Evolutionary conservation across 2,329 filamentous ascomycete genomes (phyloP), one percentile per base, ranked within the genome.

Genomic region (Ceratocystis variospora): DNA sequence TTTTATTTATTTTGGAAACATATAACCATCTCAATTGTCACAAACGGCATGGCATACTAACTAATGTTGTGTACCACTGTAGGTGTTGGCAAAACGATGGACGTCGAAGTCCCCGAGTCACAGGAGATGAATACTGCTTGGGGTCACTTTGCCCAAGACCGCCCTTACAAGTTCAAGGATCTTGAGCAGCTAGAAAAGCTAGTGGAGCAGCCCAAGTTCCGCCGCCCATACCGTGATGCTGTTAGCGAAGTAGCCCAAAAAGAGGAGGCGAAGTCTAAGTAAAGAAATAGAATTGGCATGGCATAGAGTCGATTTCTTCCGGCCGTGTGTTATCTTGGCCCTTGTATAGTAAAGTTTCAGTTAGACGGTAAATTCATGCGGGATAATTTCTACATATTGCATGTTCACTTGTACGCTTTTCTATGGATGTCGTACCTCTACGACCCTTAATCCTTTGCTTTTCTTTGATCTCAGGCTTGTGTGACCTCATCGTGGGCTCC

Each of bases 11-110:
- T 19, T 37, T 31, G 19, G 45, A 19, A n/a, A 53, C 25, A 19
- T 59, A 8, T 41, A 33, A 25, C 28, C 5, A 15, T 22, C 1
- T 41, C 8, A 5, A 37, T 53, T 64, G 28, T n/a, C 25, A 17
- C 8, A 37, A 46, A 2, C 15, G 22, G 37, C 19, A 45, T 64
- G 22, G 37, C 19, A 45, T 64, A 31, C 44, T 67, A 53, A 63
- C 37, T 17, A 3, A n/a, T 19, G n/a, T 63, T 12, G 5, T 45
- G 1, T 46, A 33, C 46, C 19, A 17, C 17, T 33, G 44, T 41
- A 68, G 66, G 66, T 63, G 59, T 68, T 31, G 66, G 66, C 25
- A 68, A 68, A 61, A 68, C 66, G 15, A 68, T 68, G 66, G 66
- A 68, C 19, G 57, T 41, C 19, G 66, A 68, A 46, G 45, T 68